A percentile compares a stretch with the other conserved stretches of the same genome.
Conservation (phyloP, 371 early-diverging fungal genomes). For the Lichtheimia ornata region DNA sequence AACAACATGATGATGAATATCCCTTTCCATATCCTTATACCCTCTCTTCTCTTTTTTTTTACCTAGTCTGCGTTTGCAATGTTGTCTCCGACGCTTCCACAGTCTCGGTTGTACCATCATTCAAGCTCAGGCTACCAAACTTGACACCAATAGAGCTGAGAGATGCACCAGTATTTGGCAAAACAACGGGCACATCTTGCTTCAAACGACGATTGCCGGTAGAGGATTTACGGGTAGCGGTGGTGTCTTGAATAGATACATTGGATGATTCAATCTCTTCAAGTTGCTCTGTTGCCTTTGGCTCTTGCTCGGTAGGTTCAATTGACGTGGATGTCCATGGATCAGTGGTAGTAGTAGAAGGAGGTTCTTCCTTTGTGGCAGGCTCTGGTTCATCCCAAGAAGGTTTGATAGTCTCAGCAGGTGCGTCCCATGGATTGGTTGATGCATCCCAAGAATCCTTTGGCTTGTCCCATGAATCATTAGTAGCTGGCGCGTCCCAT, state of each 20-base stretch:
- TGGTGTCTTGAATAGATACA: neutral
- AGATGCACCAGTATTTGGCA: conserved; percentile 70
- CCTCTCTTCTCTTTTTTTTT: neutral
- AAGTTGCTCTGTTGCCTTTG: neutral
- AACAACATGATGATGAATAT: too few relatives aligned
- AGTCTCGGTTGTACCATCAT: conserved; percentile 25
- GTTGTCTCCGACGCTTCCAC: conserved; percentile 17
- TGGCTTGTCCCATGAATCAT: conserved; percentile 15
- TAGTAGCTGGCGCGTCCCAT: conserved; percentile 16
- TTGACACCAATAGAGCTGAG: conserved; percentile 74
- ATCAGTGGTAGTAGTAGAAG: neutral
- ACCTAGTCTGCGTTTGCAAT: conserved; percentile 13
- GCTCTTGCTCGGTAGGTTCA: neutral
- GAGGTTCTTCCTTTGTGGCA: conserved; percentile 9
- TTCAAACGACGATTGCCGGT: conserved; percentile 58
- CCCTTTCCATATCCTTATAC: too few relatives aligned
- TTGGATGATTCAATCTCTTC: neutral
- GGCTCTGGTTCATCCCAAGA: conserved; percentile 9
- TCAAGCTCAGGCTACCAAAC: conserved; percentile 79
- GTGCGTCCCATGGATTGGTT: neutral
- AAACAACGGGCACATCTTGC: conserved; percentile 87
- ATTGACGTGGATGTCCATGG: neutral
- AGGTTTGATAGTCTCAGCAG: conserved; percentile 1
- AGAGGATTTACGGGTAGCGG: neutral
- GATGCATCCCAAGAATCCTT: conserved; percentile 18